Conservation (phyloP, 208 protist species). For the Trypanosoma platydactyli region DNA sequence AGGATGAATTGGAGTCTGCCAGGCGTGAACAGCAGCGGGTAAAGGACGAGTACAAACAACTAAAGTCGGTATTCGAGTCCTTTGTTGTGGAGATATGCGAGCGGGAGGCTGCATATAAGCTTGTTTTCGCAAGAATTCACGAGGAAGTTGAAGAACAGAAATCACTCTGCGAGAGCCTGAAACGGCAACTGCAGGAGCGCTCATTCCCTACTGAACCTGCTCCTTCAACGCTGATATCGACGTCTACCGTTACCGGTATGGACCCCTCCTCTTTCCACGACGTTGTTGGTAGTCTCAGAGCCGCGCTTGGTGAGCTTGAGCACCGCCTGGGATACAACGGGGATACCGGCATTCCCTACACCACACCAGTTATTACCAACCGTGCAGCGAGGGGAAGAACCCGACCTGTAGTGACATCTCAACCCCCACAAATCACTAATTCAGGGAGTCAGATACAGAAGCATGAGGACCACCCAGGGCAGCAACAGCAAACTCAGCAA, state of each 20-base stretch:
- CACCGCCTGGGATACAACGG: slow-evolving; percentile 7
- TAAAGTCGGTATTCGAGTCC: slow-evolving; percentile 60
- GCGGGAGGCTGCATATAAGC: slow-evolving; percentile 67
- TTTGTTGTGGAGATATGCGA: slow-evolving; percentile 67
- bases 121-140: slow-evolving; percentile 45
- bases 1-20: slow-evolving; percentile 29
- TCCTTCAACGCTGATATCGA: neutral
- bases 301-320: slow-evolving; percentile 20
- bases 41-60: slow-evolving; percentile 26
- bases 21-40: slow-evolving; percentile 16
- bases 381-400: slow-evolving; percentile 2
- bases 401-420: neutral
- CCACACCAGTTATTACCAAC: neutral
- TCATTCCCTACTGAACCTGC: neutral
- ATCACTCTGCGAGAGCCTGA: slow-evolving; percentile 31
- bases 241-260: slow-evolving; percentile 2
- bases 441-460: neutral
- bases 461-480: neutral
- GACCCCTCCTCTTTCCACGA: slow-evolving; percentile 13
- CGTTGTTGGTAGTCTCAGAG: slow-evolving; percentile 14
- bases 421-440: neutral
- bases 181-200: slow-evolving; percentile 35
- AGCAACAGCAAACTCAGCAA: neutral
- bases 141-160: slow-evolving; percentile 53
- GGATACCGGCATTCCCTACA: neutral